Evolutionary conservation across 352 stramenopile species (phyloP).

Genomic region (Blastocystis sp.): DNA sequence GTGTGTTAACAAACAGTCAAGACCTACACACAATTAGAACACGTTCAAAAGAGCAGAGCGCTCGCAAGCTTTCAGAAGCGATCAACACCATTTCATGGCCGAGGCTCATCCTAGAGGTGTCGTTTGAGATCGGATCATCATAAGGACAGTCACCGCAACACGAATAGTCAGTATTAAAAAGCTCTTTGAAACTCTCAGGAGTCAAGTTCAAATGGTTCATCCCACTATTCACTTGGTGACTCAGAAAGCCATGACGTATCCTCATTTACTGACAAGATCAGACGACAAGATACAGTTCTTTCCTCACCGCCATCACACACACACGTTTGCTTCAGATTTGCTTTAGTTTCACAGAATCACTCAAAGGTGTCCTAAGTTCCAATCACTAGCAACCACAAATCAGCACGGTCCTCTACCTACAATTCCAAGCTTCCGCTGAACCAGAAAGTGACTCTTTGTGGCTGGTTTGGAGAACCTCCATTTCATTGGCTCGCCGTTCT

Average conservation of each 20-base stretch:
- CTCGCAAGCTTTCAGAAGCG: slow-evolving; percentile 52
- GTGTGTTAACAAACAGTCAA: neutral
- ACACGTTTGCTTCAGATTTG: slow-evolving; percentile 58
- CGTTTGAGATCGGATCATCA: slow-evolving; percentile 66
- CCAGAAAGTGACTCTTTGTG: neutral
- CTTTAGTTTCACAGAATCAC: slow-evolving; percentile 31
- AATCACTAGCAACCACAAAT: slow-evolving; percentile 40
- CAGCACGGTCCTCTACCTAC: neutral
- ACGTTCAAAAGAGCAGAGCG: neutral
- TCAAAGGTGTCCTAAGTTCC: slow-evolving; percentile 74
- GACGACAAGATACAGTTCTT: slow-evolving; percentile 59
- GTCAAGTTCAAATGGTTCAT: slow-evolving; percentile 69
- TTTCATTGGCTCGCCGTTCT: neutral
- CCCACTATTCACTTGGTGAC: slow-evolving; percentile 44
- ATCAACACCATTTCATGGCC: slow-evolving; percentile 59
- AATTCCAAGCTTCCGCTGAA: neutral
- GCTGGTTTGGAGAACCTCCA: neutral
- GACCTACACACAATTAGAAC: neutral
- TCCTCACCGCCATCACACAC: slow-evolving; percentile 58
- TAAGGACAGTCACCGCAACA: slow-evolving; percentile 10
- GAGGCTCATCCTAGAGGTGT: slow-evolving; percentile 71
- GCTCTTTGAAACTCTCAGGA: slow-evolving; percentile 74
- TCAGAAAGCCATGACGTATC: slow-evolving; percentile 69
- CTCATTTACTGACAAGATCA: slow-evolving; percentile 30
- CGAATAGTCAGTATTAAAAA: slow-evolving; percentile 73